A percentile compares a stretch with the other conserved stretches of the same genome.
These are phyloP conservation scores for Neurospora intermedia DNA, from an alignment of 495 filamentous ascomycete species.

Conservation along the genomic window DNA sequence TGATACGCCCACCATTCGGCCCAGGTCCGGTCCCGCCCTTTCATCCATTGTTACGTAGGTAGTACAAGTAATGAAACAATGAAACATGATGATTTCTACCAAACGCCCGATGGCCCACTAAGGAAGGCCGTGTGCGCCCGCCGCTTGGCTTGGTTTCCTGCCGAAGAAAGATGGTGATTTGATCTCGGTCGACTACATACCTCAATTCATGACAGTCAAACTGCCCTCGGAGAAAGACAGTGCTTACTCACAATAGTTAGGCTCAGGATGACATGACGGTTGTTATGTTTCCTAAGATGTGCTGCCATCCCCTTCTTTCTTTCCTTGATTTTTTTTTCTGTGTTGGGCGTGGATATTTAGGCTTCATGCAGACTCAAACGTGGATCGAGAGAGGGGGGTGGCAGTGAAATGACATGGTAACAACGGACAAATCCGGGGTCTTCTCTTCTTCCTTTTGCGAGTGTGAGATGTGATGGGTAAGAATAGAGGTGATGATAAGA, in stretches of 20 bases:
- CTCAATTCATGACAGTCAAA: neutral
- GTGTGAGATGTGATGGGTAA: neutral
- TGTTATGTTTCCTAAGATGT: neutral
- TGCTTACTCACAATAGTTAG: neutral
- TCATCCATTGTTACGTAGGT: neutral
- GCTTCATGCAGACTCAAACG: neutral
- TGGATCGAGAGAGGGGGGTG: too few relatives aligned
- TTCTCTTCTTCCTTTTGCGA: neutral
- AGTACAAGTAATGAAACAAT: neutral
- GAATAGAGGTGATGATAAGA: neutral
- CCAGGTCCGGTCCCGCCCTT: neutral
- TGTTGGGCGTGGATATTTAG: neutral
- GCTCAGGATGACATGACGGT: neutral
- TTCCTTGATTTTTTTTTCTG: neutral
- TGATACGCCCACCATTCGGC: neutral
- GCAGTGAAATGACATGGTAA: neutral
- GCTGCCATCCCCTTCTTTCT: neutral
- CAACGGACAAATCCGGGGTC: neutral
- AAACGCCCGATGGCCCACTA: neutral
- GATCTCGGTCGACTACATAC: neutral
- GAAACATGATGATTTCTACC: neutral
- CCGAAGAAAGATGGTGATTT: neutral
- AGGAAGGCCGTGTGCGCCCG: neutral
- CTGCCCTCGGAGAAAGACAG: neutral
- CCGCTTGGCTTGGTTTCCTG: neutral